A percentile compares a stretch with the other conserved stretches of the same genome.
phyloP scores from a whole-genome alignment of 805 yeast genomes.

The Grigorovia humatica region DNA sequence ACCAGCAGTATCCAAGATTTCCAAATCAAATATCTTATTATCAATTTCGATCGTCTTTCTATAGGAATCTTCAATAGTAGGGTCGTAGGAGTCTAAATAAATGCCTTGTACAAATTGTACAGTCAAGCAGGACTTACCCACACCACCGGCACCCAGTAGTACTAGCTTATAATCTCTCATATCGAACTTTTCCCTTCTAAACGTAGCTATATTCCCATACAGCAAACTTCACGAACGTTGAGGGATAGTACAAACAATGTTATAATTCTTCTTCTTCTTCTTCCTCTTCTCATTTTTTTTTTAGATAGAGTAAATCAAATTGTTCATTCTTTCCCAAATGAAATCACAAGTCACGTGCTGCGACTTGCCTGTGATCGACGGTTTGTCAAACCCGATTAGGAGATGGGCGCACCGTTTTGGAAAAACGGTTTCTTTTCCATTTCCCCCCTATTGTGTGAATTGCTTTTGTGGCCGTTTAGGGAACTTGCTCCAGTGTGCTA shows the following conservation, averaged over 20 bases:
- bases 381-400: too few species aligned
- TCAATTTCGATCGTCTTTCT: constrained; percentile 82
- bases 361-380: neutral
- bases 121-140: constrained; percentile 88
- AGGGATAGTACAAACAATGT: neutral
- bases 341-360: neutral
- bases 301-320: neutral
- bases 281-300: too few species aligned
- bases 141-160: constrained; percentile 95
- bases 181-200: too few species aligned
- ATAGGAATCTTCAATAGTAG: constrained; percentile 94
- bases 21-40: constrained; percentile 77
- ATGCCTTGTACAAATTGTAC: constrained; percentile 88
- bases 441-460: neutral
- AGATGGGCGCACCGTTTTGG: too few species aligned
- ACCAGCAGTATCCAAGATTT: constrained; percentile 88
- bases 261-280: too few species aligned
- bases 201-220: too few species aligned
- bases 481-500: neutral
- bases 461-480: neutral
- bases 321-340: neutral
- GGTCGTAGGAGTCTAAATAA: constrained; percentile 86
- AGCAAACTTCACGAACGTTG: neutral
- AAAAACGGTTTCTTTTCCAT: too few species aligned
- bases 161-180: constrained; percentile 76